phyloP scores from a whole-genome alignment of 495 filamentous ascomycete species.

The Niebla homalea region DNA sequence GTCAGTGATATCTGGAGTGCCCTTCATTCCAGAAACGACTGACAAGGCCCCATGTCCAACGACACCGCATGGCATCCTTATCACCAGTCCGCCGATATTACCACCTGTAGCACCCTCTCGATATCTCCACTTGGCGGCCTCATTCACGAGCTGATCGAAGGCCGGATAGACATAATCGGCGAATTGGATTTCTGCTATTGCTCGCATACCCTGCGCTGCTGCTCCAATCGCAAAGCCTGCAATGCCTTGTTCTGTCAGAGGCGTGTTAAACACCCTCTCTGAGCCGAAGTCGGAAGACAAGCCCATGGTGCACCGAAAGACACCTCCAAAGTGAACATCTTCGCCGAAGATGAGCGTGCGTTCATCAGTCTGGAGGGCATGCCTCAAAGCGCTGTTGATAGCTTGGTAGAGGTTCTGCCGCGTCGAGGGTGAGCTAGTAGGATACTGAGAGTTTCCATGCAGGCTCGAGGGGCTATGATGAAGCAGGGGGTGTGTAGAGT shows the following conservation, averaged over 20 bases:
- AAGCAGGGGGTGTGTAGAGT: constrained; percentile 66
- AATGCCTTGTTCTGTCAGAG: constrained; percentile 87
- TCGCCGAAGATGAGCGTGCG: constrained; percentile 87
- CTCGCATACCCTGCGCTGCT: constrained; percentile 82
- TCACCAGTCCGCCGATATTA: constrained; percentile 65
- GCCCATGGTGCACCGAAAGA: constrained; percentile 90
- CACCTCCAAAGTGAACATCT: constrained; percentile 92
- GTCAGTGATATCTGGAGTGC: constrained; percentile 8
- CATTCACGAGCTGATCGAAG: constrained; percentile 95
- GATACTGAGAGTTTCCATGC: constrained; percentile 42
- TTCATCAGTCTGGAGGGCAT: constrained; percentile 70
- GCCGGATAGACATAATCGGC: constrained; percentile 96
- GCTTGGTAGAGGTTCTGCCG: constrained; percentile 86
- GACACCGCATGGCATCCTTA: constrained; percentile 87
- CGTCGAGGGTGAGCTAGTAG: constrained; percentile 54
- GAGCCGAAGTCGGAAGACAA: constrained; percentile 74
- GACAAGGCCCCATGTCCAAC: constrained; percentile 93
- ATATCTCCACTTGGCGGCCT: constrained; percentile 87
- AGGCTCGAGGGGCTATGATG: constrained; percentile 66
- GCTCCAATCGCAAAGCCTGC: constrained; percentile 85
- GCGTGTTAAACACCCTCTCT: constrained; percentile 93
- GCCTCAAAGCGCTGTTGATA: constrained; percentile 76
- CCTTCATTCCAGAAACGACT: constrained; percentile 13
- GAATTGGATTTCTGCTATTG: constrained; percentile 94
- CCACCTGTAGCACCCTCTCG: constrained; percentile 60